A percentile compares a stretch with the other conserved stretches of the same genome.
These are phyloP conservation scores for Eustoma russellianum DNA, from an alignment of 257 asterid species.

Conservation along the genomic window DNA sequence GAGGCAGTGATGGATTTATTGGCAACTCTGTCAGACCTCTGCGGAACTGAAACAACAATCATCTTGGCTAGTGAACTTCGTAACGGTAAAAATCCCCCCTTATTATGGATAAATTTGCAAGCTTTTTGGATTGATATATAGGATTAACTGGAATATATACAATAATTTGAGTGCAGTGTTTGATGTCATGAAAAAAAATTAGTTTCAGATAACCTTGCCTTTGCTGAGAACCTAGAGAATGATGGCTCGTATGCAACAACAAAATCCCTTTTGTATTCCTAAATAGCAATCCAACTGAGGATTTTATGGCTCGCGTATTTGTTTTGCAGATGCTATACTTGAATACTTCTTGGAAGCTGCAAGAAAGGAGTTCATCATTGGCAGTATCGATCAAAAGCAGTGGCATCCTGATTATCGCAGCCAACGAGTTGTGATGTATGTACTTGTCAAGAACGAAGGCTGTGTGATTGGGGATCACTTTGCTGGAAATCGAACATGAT, in stretches of 20 bases:
- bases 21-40: slow-evolving; percentile 54
- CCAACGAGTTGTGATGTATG: slow-evolving; percentile 61
- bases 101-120: not conserved
- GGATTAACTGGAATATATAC: too few species aligned
- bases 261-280: too few species aligned
- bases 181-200: too few species aligned
- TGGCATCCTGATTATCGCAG: slow-evolving; percentile 90
- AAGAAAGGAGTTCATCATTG: slow-evolving; percentile 50
- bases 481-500: too few species aligned
- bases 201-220: too few species aligned
- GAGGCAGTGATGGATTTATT: slow-evolving; percentile 73
- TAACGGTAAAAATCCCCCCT: slow-evolving; percentile 40
- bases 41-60: slow-evolving; percentile 66
- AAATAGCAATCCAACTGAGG: too few species aligned
- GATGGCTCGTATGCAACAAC: too few species aligned
- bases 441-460: slow-evolving; percentile 16
- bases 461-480: too few species aligned
- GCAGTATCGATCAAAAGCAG: slow-evolving; percentile 57
- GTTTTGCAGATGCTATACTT: slow-evolving; percentile 67
- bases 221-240: too few species aligned
- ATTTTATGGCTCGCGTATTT: too few species aligned
- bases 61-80: slow-evolving; percentile 92
- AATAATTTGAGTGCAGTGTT: too few species aligned
- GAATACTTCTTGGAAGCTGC: slow-evolving; percentile 84
- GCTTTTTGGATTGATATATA: not conserved